Evolutionary conservation across 108 stramenopile species (phyloP), one percentile per base, ranked within the genome.

Genomic region (Pseudonitzschia delicatissima): DNA sequence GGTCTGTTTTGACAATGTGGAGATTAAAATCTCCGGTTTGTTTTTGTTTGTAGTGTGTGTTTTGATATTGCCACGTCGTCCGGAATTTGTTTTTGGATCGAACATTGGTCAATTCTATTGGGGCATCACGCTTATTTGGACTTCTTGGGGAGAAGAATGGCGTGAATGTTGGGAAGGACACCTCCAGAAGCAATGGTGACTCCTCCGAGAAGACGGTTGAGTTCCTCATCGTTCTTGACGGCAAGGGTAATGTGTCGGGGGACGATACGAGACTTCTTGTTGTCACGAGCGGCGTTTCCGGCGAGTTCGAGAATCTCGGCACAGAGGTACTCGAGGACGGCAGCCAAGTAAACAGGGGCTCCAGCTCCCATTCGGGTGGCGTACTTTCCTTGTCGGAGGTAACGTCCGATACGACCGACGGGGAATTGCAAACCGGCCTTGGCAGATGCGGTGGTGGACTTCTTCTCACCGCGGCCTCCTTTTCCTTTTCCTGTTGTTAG

Each of bases 371-470:
- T 92, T 28, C 96, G 90, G 23, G 82, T 74, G 57, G 95, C 94
- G 82, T 96, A 96, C 64, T 93, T 89, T 53, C 96, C 97, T 77
- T 95, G 89, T 77, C 93, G 95, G 44, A 98, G 79, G 85, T 82
- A 98, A 48, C 97, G 93, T 64, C 85, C 87, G 77, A 98, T 87
- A 84, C 95, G 89, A 69, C 91, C 95, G 27, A 97, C 97, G 52
- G 97, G 97, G 82, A 98, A 98, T 81, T 98, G 97, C n/a, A 98
- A 82, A 44, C 97, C 97, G 23, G 97, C 96, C 84, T 96, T 96
- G 80, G 94, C 70, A 51, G 92, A 93, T 37, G 82, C 45, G 65
- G 80, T 83, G 61, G 81, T 87, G 59, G 87, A 81, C 77, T 93
- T 93, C 76, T 88, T 87, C 44, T 77, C 84, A 42, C 95, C 96